These are phyloP conservation scores for Uronychia binucleata DNA, from an alignment of 73 alveolate genomes.

Conservation along the genomic window DNA sequence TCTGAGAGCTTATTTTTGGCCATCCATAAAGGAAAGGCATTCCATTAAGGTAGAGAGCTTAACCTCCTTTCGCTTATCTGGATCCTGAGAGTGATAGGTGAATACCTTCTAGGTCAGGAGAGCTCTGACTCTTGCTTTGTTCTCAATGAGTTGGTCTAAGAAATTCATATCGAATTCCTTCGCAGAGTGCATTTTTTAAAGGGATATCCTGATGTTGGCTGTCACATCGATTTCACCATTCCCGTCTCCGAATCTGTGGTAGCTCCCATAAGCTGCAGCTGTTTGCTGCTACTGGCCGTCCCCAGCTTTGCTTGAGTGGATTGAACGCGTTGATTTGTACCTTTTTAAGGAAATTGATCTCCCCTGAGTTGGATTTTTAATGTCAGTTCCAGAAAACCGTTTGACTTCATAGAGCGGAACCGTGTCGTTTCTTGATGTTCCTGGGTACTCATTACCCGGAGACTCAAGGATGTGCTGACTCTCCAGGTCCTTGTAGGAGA, in stretches of 20 bases:
- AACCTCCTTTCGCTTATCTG: not conserved
- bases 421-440: not conserved
- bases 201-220: not conserved
- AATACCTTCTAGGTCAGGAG: not conserved
- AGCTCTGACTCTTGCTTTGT: not conserved
- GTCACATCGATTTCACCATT: not conserved
- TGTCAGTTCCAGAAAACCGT: not conserved
- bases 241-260: not conserved
- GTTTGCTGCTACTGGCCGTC: not conserved
- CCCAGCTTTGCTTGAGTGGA: not conserved
- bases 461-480: too few relatives aligned
- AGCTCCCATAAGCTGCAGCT: not conserved
- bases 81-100: not conserved
- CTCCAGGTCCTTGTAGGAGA: not conserved
- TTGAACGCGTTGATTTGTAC: not conserved
- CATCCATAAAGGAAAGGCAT: not conserved
- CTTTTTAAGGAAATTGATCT: not conserved
- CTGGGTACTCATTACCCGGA: not conserved
- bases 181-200: not conserved
- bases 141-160: not conserved
- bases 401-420: not conserved
- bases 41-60: not conserved
- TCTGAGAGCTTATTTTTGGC: not conserved
- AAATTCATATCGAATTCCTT: not conserved
- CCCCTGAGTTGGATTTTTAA: not conserved